A percentile compares a stretch with the other conserved stretches of the same genome.
Evolutionary conservation across 257 asterid genomes (phyloP).

Genomic region (Paulownia fortunei): DNA sequence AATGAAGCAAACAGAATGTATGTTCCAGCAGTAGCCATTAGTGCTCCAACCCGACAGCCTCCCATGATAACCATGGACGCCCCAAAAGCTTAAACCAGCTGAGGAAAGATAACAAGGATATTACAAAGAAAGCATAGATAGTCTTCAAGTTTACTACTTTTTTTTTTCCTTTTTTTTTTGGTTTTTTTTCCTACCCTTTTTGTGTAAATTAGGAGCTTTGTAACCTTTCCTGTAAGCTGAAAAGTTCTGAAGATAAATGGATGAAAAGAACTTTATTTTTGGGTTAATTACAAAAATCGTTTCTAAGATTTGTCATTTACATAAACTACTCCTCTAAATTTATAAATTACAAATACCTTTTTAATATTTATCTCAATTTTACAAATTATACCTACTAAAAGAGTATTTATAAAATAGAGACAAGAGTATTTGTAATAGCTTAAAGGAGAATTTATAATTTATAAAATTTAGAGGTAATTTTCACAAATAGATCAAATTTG

Average conservation of each 20-base stretch:
- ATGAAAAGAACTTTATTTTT: conserved; percentile 32
- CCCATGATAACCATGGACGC: conserved; percentile 54
- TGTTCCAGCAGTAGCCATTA: conserved; percentile 37
- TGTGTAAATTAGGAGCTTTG: conserved; percentile 14
- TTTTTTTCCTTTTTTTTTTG: neutral
- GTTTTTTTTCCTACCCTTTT: neutral
- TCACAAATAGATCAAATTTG: too few relatives aligned
- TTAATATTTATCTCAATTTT: too few relatives aligned
- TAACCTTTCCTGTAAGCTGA: conserved; percentile 29
- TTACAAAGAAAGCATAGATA: neutral
- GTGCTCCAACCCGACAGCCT: conserved; percentile 45
- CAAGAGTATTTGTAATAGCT: too few relatives aligned
- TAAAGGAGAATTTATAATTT: too few relatives aligned
- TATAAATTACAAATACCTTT: too few relatives aligned
- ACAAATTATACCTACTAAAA: too few relatives aligned
- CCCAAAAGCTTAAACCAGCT: conserved; percentile 35
- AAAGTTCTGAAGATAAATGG: conserved; percentile 11
- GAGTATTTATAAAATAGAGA: too few relatives aligned
- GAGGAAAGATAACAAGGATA: neutral
- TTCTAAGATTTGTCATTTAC: too few relatives aligned
- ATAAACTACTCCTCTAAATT: too few relatives aligned
- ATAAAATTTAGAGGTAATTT: too few relatives aligned
- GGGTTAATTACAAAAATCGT: too few relatives aligned
- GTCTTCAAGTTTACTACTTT: neutral
- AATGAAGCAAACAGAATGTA: conserved; percentile 23